Evolutionary conservation across 768 basidiomycete genomes (phyloP), one percentile per base, ranked within the genome.

Genomic region (Pluteus cervinus): DNA sequence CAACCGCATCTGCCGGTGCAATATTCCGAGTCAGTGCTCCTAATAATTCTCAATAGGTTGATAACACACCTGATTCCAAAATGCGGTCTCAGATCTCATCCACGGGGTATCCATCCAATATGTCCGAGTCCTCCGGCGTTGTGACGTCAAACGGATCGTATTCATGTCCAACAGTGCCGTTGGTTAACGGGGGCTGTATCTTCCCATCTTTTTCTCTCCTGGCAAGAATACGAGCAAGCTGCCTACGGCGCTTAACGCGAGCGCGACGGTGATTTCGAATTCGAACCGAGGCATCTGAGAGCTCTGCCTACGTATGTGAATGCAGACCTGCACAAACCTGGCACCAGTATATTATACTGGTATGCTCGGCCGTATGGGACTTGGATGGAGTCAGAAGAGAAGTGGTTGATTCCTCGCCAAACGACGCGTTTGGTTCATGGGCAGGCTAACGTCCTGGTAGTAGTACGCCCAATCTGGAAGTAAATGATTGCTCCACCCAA

Each of bases 141-240:
- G 76, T 73, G n/a, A 90, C 79, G 52, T 78, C 74, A 51, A 84
- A 86, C 7, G 81, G 76, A 49, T 86, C 83, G 22, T 54, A 51
- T 12, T 47, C 49, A 21, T 46, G 34, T 16, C 31, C 23, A 33
- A 21, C 36, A 15, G 33, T 45, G 24, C 12, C 23, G 24, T n/a
- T n/a, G n/a, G n/a, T n/a, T 48, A 41, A 58, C 26, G 71, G 69
- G 12, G 81, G 66, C 37, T 68, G 58, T 37, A 81, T 70, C 53
- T 75, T 75, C 23, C 72, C 74, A 22, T 71, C 68, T 29, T 47
- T 56, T 3, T 65, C 57, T 22, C 62, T 49, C 5, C 61, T 62
- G 18, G 74, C 48, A 59, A 65, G 37, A 73, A 59, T 20, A 68
- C 39, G 7, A 64, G 39, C 17, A 69, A 41, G 52, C 80, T 84